Base-by-base conservation (phyloP, 176 grass and related monocot species). In the Calamus simplicifolius region DNA sequence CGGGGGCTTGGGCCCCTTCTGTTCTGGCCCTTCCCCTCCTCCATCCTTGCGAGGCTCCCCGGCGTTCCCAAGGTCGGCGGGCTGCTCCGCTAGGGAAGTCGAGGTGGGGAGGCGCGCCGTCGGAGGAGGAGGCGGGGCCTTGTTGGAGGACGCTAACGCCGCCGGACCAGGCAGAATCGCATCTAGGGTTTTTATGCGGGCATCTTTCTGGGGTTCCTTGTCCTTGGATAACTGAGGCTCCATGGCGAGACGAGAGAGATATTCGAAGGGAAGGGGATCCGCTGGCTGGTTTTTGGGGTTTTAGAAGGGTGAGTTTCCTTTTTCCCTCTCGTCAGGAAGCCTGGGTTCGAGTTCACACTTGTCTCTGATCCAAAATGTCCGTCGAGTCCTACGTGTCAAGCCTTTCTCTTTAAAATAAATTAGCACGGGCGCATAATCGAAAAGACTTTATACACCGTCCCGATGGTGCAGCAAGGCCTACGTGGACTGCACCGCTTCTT, bases 141-240 rank as follows among this genome's bases (percentile, higher is more conserved):
- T 48, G 72, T 19, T 17, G 38, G 50, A 29, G 28, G 28, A 29
- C 28, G 28, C 28, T 29, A 38, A 62, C 6, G 76, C 29, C 25
- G 38, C 48, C 7, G 50, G 17, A 1, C 13, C 12, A 25, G 57
- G 25, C 57, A 69, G 27, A 4, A 61, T 4, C 38, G 62, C 10
- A 52, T 76, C 67, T 63, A 76, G 43, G 61, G 72, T 65, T 65
- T 72, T 73, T 14, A 31, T 35, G 54, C 27, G 10, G n/a, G 38
- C 1, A 7, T 60, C 48, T 43, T 35, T 18, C 49, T 18, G 51
- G 48, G 27, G 62, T 59, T 75, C 2, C 28, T 29, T 29, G 28
- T 5, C 28, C 28, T 29, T 58, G 71, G 19, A 54, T 17, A 51
- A 35, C 5, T 23, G 27, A 19, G 74, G 60, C 30, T 69, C 74